phyloP scores from a whole-genome alignment of 495 filamentous ascomycete species.

The Neurospora hispaniola region DNA sequence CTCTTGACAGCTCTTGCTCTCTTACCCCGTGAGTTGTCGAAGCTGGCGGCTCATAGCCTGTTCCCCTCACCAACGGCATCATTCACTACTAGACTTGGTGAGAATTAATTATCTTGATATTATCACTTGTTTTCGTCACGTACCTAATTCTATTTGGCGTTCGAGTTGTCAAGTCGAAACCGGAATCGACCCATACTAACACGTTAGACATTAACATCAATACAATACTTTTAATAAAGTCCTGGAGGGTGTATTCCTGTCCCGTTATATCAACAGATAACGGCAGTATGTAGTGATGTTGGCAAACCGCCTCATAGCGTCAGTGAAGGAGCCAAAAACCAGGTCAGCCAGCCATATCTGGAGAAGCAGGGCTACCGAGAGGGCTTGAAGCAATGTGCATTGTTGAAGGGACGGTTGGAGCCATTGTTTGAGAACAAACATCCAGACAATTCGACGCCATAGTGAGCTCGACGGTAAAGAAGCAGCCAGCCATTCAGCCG shows the following conservation, averaged over 20 bases:
- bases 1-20: background rate
- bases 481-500: slow-evolving; percentile 10
- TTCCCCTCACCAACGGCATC: background rate
- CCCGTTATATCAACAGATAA: background rate
- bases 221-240: background rate
- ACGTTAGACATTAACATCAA: background rate
- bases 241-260: background rate
- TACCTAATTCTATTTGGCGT: background rate
- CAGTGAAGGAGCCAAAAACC: background rate
- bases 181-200: background rate
- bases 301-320: background rate
- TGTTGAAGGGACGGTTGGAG: background rate
- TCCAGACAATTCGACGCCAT: background rate
- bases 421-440: background rate
- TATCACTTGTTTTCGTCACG: background rate
- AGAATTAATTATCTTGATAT: background rate
- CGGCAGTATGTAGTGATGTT: background rate
- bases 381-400: background rate
- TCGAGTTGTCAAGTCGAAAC: background rate
- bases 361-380: background rate
- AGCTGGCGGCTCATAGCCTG: background rate
- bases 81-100: background rate
- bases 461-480: background rate
- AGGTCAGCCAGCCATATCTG: background rate
- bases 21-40: background rate